A percentile compares a stretch with the other conserved stretches of the same genome.
These are phyloP conservation scores for Trichosporon ovoides DNA, from an alignment of 1,284 basidiomycete species.

Conservation along the genomic window DNA sequence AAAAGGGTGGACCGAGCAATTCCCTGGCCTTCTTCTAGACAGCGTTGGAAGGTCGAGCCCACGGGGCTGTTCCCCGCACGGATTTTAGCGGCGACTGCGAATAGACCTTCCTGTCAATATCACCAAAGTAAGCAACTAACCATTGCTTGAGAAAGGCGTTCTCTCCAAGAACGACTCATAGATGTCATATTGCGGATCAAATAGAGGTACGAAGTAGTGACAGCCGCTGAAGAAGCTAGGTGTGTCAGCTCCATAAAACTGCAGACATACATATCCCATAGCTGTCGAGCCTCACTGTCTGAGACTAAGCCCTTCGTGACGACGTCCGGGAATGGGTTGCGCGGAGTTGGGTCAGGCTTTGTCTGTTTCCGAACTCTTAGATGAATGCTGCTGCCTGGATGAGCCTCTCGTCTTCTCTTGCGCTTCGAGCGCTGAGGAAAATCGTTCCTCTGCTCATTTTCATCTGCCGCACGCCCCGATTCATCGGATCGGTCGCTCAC, in stretches of 20 bases:
- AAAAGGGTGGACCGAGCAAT: constrained; percentile 88
- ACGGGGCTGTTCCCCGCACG: constrained; percentile 80
- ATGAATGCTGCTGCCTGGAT: constrained; percentile 13
- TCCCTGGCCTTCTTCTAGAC: constrained; percentile 86
- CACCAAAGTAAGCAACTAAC: constrained; percentile 12
- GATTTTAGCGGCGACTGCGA: constrained; percentile 85
- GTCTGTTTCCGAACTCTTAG: constrained; percentile 76
- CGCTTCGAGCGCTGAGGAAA: constrained; percentile 22
- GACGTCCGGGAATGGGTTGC: constrained; percentile 54
- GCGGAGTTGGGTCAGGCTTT: constrained; percentile 75
- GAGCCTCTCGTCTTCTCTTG: constrained; percentile 17
- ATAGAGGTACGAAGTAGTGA: constrained; percentile 88
- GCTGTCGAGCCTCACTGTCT: constrained; percentile 73
- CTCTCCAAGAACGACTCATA: constrained; percentile 83
- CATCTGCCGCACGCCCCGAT: not conserved
- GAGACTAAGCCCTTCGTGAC: constrained; percentile 60
- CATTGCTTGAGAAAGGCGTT: constrained; percentile 71
- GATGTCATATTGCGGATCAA: constrained; percentile 82
- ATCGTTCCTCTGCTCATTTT: not conserved
- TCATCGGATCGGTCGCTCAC: not conserved
- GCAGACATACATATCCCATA: constrained; percentile 77
- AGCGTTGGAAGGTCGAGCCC: constrained; percentile 77
- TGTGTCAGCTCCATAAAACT: constrained; percentile 12
- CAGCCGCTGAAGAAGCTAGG: constrained; percentile 87
- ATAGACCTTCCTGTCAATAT: constrained; percentile 52